Conservation (phyloP, 1,284 basidiomycete genomes). For the Athelia psychrophila region DNA sequence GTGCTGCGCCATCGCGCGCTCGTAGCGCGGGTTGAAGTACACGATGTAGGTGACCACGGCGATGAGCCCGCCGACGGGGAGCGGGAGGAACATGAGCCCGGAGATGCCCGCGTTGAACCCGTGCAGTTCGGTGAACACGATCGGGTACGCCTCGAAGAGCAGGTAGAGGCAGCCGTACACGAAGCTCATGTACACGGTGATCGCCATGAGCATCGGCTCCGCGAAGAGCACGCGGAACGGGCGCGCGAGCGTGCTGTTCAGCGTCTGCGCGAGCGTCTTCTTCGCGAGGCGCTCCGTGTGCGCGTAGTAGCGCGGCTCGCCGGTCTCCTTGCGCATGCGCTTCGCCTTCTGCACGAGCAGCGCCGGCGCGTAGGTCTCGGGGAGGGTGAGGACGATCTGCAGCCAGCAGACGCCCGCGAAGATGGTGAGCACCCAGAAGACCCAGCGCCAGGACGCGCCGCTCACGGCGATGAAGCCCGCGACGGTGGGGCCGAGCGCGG, state of each 20-base stretch:
- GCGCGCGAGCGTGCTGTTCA: slow-evolving; percentile 50
- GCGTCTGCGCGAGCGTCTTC: slow-evolving; percentile 34
- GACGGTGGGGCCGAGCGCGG: slow-evolving; percentile 63
- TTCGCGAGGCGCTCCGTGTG: slow-evolving; percentile 39
- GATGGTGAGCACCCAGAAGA: slow-evolving; percentile 73
- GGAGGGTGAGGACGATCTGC: slow-evolving; percentile 63
- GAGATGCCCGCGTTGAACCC: slow-evolving; percentile 47
- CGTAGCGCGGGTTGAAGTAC: slow-evolving; percentile 55
- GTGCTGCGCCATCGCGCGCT: slow-evolving; percentile 38
- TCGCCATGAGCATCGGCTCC: slow-evolving; percentile 78
- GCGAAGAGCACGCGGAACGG: slow-evolving; percentile 67
- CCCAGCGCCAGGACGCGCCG: slow-evolving; percentile 65
- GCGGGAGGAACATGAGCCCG: slow-evolving; percentile 52
- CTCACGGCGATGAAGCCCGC: slow-evolving; percentile 51
- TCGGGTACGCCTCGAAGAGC: slow-evolving; percentile 57
- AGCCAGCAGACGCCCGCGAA: slow-evolving; percentile 52
- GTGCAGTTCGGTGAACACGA: slow-evolving; percentile 53
- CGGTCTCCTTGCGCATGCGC: slow-evolving; percentile 48
- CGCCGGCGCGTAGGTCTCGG: slow-evolving; percentile 66
- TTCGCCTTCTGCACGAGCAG: slow-evolving; percentile 49
- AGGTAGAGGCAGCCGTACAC: slow-evolving; percentile 64
- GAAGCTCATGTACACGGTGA: slow-evolving; percentile 69
- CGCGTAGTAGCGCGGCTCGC: slow-evolving; percentile 62
- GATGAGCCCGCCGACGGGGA: slow-evolving; percentile 51
- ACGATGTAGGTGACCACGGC: slow-evolving; percentile 44